These are phyloP conservation scores for Colletotrichum cereale DNA, from an alignment of 2,329 filamentous ascomycete genomes.

Conservation along the genomic window DNA sequence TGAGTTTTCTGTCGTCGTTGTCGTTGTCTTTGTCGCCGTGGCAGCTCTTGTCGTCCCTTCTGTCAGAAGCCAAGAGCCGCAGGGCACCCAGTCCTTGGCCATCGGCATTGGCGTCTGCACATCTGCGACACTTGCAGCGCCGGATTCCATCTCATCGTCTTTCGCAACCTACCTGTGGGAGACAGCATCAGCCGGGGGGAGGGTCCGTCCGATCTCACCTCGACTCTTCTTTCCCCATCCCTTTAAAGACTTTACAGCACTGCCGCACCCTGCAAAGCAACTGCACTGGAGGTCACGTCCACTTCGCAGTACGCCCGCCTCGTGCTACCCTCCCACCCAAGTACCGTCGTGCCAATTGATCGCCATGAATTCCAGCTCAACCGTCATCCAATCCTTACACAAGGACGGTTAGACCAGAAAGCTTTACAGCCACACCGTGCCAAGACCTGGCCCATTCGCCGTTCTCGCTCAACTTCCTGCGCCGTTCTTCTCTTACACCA, in stretches of 20 bases:
- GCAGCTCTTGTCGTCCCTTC: constrained; percentile 1
- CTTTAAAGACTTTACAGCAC: neutral
- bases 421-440: constrained; percentile 37
- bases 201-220: constrained; percentile 3
- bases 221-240: constrained; percentile 14
- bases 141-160: constrained; percentile 14
- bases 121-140: constrained; percentile 20
- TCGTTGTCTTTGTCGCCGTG: neutral
- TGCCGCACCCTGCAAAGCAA: constrained; percentile 11
- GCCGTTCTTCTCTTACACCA: neutral
- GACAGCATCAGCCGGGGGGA: neutral
- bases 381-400: constrained; percentile 38
- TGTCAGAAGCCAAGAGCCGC: constrained; percentile 22
- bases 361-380: constrained; percentile 36
- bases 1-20: neutral
- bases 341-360: constrained; percentile 28
- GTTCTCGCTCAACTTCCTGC: neutral
- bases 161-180: neutral
- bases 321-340: neutral
- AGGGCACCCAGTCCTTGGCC: constrained; percentile 15
- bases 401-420: constrained; percentile 37
- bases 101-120: constrained; percentile 26
- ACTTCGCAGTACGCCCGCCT: constrained; percentile 12
- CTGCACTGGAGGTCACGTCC: constrained; percentile 21
- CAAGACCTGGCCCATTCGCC: constrained; percentile 34